These are phyloP conservation scores for Aspergillus texensis DNA, from an alignment of 2,329 filamentous ascomycete species.

Conservation along the genomic window DNA sequence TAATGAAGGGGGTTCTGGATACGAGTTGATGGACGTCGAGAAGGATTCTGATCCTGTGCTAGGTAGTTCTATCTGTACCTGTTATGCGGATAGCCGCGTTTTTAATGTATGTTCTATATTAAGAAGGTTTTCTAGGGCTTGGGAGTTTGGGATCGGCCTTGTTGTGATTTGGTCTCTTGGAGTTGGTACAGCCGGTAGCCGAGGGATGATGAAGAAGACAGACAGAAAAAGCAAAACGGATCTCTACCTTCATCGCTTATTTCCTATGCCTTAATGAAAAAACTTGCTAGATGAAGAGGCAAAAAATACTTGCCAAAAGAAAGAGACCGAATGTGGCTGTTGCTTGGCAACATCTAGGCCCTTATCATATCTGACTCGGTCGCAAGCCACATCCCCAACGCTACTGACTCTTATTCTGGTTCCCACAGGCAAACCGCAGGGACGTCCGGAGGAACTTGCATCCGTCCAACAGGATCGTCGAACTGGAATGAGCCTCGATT, in stretches of 20 bases:
- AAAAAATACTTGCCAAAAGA: background rate
- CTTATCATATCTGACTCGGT: constrained; percentile 10
- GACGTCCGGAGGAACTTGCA: constrained; percentile 4
- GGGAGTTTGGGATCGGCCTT: no score
- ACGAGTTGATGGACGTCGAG: no score
- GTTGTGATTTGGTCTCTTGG: no score
- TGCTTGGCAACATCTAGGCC: constrained; percentile 7
- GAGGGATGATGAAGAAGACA: background rate
- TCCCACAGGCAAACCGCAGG: constrained; percentile 4
- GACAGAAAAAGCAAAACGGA: background rate
- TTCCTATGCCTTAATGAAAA: background rate
- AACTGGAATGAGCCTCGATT: background rate
- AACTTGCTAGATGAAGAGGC: background rate
- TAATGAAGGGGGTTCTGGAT: no score
- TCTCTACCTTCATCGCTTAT: background rate
- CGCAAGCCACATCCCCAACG: constrained; percentile 14
- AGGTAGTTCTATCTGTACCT: background rate
- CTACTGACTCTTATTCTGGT: constrained; percentile 11
- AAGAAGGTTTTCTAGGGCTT: background rate
- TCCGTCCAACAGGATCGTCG: constrained; percentile 7
- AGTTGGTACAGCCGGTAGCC: no score
- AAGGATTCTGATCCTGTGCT: background rate
- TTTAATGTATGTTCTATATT: background rate
- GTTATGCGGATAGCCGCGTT: background rate
- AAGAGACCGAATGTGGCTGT: background rate